Conservation (phyloP, 2,329 filamentous ascomycete genomes). For the Verticillium dahliae region DNA sequence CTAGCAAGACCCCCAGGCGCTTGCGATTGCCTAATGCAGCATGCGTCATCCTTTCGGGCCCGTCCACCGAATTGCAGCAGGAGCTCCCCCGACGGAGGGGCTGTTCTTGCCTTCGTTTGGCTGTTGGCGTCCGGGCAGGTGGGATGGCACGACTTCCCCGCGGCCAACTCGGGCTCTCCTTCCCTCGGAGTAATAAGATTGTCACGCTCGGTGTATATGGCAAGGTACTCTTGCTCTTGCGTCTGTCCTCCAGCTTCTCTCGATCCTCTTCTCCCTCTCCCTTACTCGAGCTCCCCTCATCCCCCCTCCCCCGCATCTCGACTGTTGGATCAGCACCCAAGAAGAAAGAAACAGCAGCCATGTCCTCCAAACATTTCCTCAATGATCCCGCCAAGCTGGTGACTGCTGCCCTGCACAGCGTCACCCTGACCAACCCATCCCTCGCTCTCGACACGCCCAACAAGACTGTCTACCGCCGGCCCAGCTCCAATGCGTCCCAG, state of each 20-base stretch:
- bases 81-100: not conserved
- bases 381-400: slow-evolving; percentile 77
- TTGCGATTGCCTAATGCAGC: not conserved
- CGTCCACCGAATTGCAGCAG: not conserved
- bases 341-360: slow-evolving; percentile 14
- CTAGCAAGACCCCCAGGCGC: not conserved
- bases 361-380: slow-evolving; percentile 78
- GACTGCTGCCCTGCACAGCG: slow-evolving; percentile 64
- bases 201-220: too few species aligned
- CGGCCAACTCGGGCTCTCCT: not conserved
- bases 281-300: too few species aligned
- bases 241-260: not conserved
- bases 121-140: not conserved
- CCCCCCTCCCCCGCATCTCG: too few species aligned
- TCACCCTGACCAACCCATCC: slow-evolving; percentile 79
- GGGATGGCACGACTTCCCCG: not conserved
- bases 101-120: not conserved
- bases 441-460: slow-evolving; percentile 70
- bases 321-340: not conserved
- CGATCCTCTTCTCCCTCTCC: not conserved
- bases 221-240: too few species aligned
- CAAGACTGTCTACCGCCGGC: slow-evolving; percentile 77
- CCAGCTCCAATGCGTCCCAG: slow-evolving; percentile 33
- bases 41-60: slow-evolving; percentile 1
- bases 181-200: not conserved